Percentiles rank a stretch among this genome's conserved stretches.
phyloP scores from a whole-genome alignment of 805 yeast genomes.

The Spathaspora gorwiae region DNA sequence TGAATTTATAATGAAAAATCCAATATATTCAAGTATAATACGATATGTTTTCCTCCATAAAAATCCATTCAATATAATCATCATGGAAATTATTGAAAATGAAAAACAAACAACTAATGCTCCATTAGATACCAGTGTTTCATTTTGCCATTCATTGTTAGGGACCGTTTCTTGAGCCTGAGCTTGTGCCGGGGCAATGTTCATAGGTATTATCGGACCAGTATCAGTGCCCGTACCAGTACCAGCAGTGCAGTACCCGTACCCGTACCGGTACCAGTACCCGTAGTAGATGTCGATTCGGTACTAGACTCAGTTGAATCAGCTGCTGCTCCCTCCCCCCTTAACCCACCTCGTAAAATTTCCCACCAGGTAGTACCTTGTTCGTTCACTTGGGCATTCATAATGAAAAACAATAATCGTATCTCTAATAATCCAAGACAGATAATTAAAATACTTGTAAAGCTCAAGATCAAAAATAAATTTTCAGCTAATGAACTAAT shows the following conservation, averaged over 20 bases:
- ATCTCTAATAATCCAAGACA: conserved; percentile 66
- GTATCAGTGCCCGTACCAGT: not conserved
- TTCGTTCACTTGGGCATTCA: conserved; percentile 69
- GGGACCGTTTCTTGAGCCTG: conserved; percentile 9
- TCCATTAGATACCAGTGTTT: conserved; percentile 19
- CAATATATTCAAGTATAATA: conserved; percentile 50
- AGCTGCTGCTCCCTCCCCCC: conserved; percentile 18
- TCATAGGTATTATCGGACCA: conserved; percentile 7
- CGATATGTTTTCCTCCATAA: conserved; percentile 63
- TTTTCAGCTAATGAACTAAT: conserved; percentile 51
- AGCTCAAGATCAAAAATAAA: conserved; percentile 61
- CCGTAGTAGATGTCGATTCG: not conserved
- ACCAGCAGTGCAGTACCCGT: conserved; percentile 3
- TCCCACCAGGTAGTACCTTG: conserved; percentile 62
- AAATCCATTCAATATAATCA: conserved; percentile 51
- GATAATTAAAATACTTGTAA: conserved; percentile 64
- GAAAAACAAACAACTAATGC: conserved; percentile 24
- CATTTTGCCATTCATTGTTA: conserved; percentile 5
- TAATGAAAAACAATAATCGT: conserved; percentile 65
- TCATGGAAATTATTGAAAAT: conserved; percentile 33
- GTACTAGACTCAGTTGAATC: not conserved
- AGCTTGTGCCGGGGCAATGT: conserved; percentile 5
- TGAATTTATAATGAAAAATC: conserved; percentile 54
- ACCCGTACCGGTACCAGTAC: conserved; percentile 1
- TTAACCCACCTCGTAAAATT: conserved; percentile 55